phyloP scores from a whole-genome alignment of 2,329 filamentous ascomycete species.

The Xylariaceae sp. region DNA sequence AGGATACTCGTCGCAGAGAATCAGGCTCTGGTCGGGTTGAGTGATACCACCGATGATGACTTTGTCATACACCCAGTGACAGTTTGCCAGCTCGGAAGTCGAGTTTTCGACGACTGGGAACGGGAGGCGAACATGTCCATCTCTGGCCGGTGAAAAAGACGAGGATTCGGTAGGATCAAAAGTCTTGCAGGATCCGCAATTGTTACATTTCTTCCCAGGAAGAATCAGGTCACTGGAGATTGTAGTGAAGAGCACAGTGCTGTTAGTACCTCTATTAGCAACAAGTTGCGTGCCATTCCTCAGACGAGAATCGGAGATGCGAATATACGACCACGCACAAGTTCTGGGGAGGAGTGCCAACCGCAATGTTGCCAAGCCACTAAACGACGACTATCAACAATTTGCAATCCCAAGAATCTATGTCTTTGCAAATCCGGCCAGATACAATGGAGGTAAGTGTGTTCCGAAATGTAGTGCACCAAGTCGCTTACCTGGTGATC shows the following conservation, averaged over 20 bases:
- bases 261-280: constrained; percentile 10
- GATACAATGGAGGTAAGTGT: too few relatives aligned
- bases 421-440: too few relatives aligned
- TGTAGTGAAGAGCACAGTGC: constrained; percentile 33
- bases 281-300: background rate
- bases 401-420: background rate
- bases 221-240: constrained; percentile 27
- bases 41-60: constrained; percentile 26
- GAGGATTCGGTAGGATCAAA: constrained; percentile 29
- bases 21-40: constrained; percentile 30
- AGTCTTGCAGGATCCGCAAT: constrained; percentile 20
- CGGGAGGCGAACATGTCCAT: constrained; percentile 8
- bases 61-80: constrained; percentile 27
- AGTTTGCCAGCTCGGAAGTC: constrained; percentile 24
- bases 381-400: background rate
- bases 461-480: too few relatives aligned
- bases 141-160: constrained; percentile 26
- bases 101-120: constrained; percentile 31
- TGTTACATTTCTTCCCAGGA: constrained; percentile 27
- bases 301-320: background rate
- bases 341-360: constrained; percentile 22
- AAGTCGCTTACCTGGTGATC: constrained; percentile 12
- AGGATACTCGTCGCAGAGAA: constrained; percentile 30
- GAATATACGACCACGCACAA: constrained; percentile 30
- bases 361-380: constrained; percentile 13